Evolutionary conservation across 1,284 basidiomycete species (phyloP).

Genomic region (Malassezia slooffiae): DNA sequence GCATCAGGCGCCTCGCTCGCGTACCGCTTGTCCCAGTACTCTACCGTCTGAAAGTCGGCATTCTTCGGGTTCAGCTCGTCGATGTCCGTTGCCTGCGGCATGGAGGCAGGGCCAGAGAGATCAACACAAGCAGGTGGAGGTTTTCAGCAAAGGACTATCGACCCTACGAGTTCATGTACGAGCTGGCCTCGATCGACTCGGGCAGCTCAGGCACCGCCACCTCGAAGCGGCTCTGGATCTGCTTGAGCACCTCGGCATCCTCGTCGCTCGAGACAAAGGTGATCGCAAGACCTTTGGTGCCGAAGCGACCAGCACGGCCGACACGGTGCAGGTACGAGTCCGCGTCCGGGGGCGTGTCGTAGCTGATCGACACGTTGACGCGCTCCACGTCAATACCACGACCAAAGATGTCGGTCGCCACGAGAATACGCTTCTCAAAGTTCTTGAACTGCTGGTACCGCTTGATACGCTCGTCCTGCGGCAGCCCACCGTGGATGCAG

Average conservation of each 20-base stretch:
- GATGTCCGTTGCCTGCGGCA: no score
- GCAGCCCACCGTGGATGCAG: constrained; percentile 85
- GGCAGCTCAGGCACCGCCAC: constrained; percentile 84
- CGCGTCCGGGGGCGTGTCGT: constrained; percentile 85
- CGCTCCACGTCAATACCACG: constrained; percentile 46
- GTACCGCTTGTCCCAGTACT: constrained; percentile 39
- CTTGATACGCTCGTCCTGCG: constrained; percentile 89
- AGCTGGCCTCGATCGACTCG: constrained; percentile 70
- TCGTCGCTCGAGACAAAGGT: constrained; percentile 85
- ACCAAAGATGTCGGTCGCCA: constrained; percentile 46
- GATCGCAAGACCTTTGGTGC: constrained; percentile 98
- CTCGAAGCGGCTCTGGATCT: constrained; percentile 83
- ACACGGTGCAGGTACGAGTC: constrained; percentile 98
- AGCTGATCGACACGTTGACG: constrained; percentile 45
- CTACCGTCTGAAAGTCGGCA: constrained; percentile 26
- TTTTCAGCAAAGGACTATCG: no score
- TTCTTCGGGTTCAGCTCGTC: constrained; percentile 19
- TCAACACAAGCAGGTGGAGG: neutral
- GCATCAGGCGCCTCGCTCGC: constrained; percentile 18
- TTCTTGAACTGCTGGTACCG: constrained; percentile 99
- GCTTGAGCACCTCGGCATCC: constrained; percentile 83
- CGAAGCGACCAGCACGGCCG: constrained; percentile 96
- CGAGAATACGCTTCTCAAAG: constrained; percentile 81
- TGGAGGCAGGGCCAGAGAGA: neutral
- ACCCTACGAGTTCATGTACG: constrained; percentile 46